Percentiles rank a stretch among this genome's conserved stretches.
phyloP scores from a whole-genome alignment of 2,329 filamentous ascomycete species.

The Penicillium griseofulvum region DNA sequence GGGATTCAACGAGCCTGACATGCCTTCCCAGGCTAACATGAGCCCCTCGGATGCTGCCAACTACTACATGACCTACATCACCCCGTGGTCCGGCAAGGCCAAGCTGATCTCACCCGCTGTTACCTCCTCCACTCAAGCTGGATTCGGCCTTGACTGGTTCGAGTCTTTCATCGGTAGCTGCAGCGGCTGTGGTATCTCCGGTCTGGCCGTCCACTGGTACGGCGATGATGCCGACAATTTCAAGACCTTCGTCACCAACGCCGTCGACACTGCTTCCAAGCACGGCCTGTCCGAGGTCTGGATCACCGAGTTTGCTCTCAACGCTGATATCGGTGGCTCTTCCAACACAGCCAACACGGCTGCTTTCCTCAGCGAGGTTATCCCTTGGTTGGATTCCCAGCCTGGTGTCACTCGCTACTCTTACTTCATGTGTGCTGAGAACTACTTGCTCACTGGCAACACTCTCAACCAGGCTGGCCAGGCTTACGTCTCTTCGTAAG shows the following conservation, averaged over 20 bases:
- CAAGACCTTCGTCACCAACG: conserved; percentile 37
- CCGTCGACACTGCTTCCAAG: conserved; percentile 33
- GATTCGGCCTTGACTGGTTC: conserved; percentile 43
- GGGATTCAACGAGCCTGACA: conserved; percentile 50
- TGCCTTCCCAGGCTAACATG: conserved; percentile 39
- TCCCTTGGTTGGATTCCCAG: conserved; percentile 41
- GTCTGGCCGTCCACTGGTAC: conserved; percentile 49
- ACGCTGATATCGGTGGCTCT: conserved; percentile 25
- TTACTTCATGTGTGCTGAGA: conserved; percentile 41
- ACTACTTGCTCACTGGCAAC: conserved; percentile 30
- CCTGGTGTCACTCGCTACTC: conserved; percentile 42
- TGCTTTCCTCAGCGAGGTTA: conserved; percentile 39
- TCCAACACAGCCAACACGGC: conserved; percentile 22
- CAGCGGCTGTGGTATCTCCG: conserved; percentile 40
- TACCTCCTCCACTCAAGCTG: conserved; percentile 36
- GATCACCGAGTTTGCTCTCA: conserved; percentile 47
- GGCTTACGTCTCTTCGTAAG: conserved; percentile 23
- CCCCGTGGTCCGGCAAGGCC: conserved; percentile 36
- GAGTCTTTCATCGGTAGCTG: conserved; percentile 40
- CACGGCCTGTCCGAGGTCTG: conserved; percentile 43
- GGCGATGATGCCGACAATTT: conserved; percentile 35
- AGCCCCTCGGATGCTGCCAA: conserved; percentile 36
- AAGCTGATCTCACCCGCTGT: conserved; percentile 43
- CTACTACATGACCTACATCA: conserved; percentile 40
- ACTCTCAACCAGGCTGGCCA: conserved; percentile 31